These are phyloP conservation scores for Globisporangium perplexum DNA, from an alignment of 352 stramenopile genomes.

Conservation along the genomic window DNA sequence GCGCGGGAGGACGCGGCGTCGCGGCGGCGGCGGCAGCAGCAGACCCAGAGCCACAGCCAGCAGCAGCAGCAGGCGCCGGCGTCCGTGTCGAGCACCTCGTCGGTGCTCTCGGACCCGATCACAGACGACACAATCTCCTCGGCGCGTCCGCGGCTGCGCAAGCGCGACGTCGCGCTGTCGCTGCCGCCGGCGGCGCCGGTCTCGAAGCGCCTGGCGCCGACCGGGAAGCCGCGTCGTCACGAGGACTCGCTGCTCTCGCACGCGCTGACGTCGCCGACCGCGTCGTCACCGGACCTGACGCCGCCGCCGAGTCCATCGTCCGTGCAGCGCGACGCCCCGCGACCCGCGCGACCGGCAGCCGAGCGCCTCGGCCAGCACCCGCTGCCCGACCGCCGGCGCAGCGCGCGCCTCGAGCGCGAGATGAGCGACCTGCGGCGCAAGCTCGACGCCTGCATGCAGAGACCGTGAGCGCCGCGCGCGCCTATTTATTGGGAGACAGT, in stretches of 20 bases:
- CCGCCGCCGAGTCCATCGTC: constrained; percentile 24
- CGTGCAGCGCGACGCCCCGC: constrained; percentile 15
- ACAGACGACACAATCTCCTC: constrained; percentile 5
- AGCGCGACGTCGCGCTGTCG: constrained; percentile 24
- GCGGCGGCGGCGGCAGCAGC: not conserved
- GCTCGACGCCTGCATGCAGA: constrained; percentile 49
- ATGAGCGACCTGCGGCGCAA: constrained; percentile 47
- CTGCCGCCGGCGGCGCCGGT: constrained; percentile 8
- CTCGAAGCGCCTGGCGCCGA: constrained; percentile 13
- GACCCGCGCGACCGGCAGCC: constrained; percentile 8
- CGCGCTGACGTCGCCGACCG: constrained; percentile 44
- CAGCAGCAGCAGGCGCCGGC: not conserved
- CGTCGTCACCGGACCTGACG: constrained; percentile 46
- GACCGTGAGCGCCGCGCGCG: not conserved
- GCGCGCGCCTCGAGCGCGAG: constrained; percentile 43
- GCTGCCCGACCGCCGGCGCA: constrained; percentile 10
- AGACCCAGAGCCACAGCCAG: constrained; percentile 1
- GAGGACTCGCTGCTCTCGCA: constrained; percentile 16
- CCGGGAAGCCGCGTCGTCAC: not conserved
- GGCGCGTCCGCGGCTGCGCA: constrained; percentile 18
- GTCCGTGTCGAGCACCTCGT: constrained; percentile 8
- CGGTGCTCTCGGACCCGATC: constrained; percentile 6
- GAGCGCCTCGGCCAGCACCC: constrained; percentile 23
- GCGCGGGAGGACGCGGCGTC: constrained; percentile 10
- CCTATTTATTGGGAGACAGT: constrained; percentile 1